These are phyloP conservation scores for Penicillium odoratum DNA, from an alignment of 495 filamentous ascomycete genomes.

Conservation along the genomic window DNA sequence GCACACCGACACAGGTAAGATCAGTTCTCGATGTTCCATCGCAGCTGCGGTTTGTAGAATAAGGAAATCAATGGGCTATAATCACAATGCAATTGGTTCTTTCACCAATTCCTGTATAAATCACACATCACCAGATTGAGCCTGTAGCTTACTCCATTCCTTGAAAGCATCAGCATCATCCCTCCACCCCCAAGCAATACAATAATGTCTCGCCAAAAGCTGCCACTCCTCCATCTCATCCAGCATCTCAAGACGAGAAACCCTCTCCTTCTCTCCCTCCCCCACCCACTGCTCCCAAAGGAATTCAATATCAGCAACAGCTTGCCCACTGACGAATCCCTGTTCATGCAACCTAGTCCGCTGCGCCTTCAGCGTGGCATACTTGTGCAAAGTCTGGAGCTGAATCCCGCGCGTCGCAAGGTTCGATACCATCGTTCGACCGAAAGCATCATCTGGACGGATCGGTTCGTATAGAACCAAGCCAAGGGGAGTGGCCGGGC, in stretches of 20 bases:
- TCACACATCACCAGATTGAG: conserved; percentile 21
- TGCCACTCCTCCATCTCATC: conserved; percentile 97
- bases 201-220: conserved; percentile 85
- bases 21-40: no score
- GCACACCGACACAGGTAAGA: no score
- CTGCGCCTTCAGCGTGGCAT: conserved; percentile 65
- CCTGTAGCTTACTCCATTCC: conserved; percentile 38
- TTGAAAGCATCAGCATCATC: conserved; percentile 40
- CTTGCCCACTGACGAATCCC: conserved; percentile 57
- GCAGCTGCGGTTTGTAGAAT: no score
- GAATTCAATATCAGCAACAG: conserved; percentile 66
- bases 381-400: conserved; percentile 77
- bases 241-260: conserved; percentile 78
- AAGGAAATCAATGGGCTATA: no score
- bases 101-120: conserved; percentile 4
- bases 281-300: conserved; percentile 76
- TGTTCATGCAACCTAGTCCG: conserved; percentile 58
- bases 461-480: conserved; percentile 89
- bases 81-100: no score
- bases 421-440: conserved; percentile 86
- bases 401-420: conserved; percentile 80
- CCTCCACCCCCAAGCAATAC: conserved; percentile 82
- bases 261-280: conserved; percentile 73
- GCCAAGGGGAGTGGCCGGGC: conserved; percentile 46
- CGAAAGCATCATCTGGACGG: conserved; percentile 79